These are phyloP conservation scores for Suillus brevipes DNA, from an alignment of 768 basidiomycete genomes.

Conservation along the genomic window DNA sequence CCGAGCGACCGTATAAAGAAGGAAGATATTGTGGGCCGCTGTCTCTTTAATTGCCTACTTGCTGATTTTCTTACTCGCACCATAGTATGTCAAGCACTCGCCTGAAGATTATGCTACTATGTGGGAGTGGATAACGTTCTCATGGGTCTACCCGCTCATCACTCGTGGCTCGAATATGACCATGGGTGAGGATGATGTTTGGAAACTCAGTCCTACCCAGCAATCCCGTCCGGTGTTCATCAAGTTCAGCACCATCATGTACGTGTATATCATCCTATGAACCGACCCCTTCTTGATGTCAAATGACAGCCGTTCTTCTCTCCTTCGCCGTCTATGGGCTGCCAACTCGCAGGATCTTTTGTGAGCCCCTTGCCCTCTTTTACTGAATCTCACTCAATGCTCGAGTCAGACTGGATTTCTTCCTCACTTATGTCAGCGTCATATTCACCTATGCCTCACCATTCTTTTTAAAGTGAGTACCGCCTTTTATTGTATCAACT, in stretches of 20 bases:
- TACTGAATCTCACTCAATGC: not conserved
- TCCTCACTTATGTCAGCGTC: conserved; percentile 67
- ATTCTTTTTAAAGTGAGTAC: conserved; percentile 74
- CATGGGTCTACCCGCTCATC: conserved; percentile 70
- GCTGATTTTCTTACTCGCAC: not conserved
- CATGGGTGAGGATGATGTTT: conserved; percentile 70
- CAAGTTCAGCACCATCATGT: conserved; percentile 40
- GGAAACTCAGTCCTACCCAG: conserved; percentile 66
- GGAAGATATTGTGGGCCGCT: conserved; percentile 59
- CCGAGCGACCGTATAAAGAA: conserved; percentile 53
- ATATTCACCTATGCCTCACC: conserved; percentile 78
- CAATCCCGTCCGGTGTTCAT: conserved; percentile 65
- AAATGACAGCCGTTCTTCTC: conserved; percentile 26
- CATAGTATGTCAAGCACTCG: conserved; percentile 29
- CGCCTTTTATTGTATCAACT: not conserved
- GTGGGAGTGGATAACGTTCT: conserved; percentile 70
- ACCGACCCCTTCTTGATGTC: not conserved
- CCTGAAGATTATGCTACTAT: conserved; percentile 79
- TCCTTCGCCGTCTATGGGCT: conserved; percentile 44
- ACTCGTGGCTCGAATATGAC: conserved; percentile 49
- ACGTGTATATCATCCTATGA: not conserved
- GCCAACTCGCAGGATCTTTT: conserved; percentile 49
- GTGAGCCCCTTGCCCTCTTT: conserved; percentile 15
- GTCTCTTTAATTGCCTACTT: not conserved
- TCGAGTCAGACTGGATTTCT: conserved; percentile 55